These are phyloP conservation scores for Talaromyces proteolyticus DNA, from an alignment of 495 filamentous ascomycete genomes.

Conservation along the genomic window DNA sequence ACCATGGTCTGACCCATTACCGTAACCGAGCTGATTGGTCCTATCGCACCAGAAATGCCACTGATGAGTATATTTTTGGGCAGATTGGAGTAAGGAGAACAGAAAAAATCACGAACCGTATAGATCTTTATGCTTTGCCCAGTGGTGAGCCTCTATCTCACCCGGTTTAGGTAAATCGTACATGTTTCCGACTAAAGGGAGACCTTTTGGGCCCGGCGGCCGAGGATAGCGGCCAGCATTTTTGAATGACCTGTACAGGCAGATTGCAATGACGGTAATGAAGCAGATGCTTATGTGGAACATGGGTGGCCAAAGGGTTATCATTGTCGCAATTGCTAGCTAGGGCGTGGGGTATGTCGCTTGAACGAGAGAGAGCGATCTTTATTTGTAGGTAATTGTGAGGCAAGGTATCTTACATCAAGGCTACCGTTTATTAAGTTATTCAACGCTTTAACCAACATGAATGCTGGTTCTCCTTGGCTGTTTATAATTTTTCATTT, in stretches of 20 bases:
- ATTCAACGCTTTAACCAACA: not conserved
- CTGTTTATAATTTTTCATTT: not conserved
- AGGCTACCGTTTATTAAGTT: not conserved
- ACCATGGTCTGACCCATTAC: conserved; percentile 40
- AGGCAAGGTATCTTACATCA: not conserved
- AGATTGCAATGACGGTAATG: not conserved
- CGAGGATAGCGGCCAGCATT: conserved; percentile 11
- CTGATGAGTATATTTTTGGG: not conserved
- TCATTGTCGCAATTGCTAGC: not conserved
- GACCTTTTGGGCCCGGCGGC: conserved; percentile 39
- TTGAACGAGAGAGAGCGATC: not conserved
- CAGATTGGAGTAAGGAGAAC: not conserved
- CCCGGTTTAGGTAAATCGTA: conserved; percentile 31
- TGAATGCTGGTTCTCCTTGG: not conserved
- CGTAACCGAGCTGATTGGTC: conserved; percentile 46
- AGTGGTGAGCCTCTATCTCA: conserved; percentile 35
- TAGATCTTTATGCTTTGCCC: conserved; percentile 42
- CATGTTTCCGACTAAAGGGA: conserved; percentile 41
- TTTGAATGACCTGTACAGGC: not conserved
- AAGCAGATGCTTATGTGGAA: not conserved
- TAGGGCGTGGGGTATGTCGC: too few relatives aligned
- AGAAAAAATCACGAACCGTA: conserved; percentile 21
- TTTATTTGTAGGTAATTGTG: not conserved
- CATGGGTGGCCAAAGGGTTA: not conserved
- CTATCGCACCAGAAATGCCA: conserved; percentile 2